Evolutionary conservation across 306 rosid species (phyloP).

Genomic region (Castanea mollissima): DNA sequence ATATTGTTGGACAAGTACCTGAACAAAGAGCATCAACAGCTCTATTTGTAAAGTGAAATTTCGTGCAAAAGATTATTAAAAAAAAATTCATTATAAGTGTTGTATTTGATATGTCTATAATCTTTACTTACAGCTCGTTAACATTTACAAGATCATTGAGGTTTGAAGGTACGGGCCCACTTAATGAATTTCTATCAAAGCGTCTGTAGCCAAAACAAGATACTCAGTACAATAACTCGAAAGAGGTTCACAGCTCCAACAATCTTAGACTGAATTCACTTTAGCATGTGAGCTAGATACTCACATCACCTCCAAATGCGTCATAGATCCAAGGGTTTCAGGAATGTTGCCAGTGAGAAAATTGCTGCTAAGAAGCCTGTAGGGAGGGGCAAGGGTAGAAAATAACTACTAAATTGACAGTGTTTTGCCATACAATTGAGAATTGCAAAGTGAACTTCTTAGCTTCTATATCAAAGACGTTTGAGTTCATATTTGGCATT

Average conservation of each 20-base stretch:
- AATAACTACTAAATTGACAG: background rate
- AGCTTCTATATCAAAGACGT: background rate
- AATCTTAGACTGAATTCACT: constrained; percentile 1
- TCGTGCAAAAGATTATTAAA: background rate
- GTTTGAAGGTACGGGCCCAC: constrained; percentile 43
- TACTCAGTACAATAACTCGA: constrained; percentile 5
- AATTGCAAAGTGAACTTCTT: background rate
- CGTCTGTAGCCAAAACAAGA: constrained; percentile 43
- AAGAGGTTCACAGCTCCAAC: background rate
- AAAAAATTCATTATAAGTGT: background rate
- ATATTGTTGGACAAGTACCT: constrained; percentile 64
- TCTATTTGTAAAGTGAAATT: background rate
- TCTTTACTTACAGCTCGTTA: constrained; percentile 47
- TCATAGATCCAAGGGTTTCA: constrained; percentile 50
- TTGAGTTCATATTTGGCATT: background rate
- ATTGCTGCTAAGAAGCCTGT: constrained; percentile 68
- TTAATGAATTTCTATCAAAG: constrained; percentile 42
- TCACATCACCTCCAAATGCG: constrained; percentile 55
- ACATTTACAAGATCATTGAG: constrained; percentile 43
- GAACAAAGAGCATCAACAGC: constrained; percentile 13
- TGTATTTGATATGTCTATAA: background rate
- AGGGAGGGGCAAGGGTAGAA: background rate
- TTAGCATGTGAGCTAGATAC: constrained; percentile 34
- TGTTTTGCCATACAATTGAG: background rate
- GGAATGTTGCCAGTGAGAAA: constrained; percentile 53